Evolutionary conservation across 2,329 filamentous ascomycete species (phyloP).

Genomic region (Aspergillus costaricaensis): DNA sequence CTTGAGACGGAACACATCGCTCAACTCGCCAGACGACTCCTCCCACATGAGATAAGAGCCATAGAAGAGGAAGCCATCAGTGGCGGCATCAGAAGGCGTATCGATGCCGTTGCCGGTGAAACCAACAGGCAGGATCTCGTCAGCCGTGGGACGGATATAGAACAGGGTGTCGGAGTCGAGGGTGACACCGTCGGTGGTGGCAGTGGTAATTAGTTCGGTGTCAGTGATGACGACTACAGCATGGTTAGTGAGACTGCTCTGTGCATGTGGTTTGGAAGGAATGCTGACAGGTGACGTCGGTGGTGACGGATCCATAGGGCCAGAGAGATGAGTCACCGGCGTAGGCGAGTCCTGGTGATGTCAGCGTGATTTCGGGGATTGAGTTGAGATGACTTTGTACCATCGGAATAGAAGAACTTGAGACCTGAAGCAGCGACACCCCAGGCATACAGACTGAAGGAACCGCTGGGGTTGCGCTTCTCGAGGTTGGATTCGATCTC

Average conservation of each 20-base stretch:
- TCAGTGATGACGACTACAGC: background rate
- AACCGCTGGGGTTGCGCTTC: conserved; percentile 3
- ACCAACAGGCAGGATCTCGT: conserved; percentile 6
- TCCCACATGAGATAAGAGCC: conserved; percentile 8
- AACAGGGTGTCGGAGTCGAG: conserved; percentile 6
- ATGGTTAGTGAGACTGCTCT: background rate
- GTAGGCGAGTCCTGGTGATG: background rate
- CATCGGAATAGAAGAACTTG: conserved; percentile 10
- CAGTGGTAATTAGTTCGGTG: background rate
- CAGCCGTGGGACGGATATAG: conserved; percentile 1
- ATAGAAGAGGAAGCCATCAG: conserved; percentile 2
- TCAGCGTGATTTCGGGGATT: background rate
- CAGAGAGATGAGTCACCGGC: conserved; percentile 5
- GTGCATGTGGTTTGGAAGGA: background rate
- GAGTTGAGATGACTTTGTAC: background rate
- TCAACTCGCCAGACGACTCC: background rate
- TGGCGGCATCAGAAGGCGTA: background rate
- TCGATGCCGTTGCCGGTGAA: conserved; percentile 2
- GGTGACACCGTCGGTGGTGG: conserved; percentile 2
- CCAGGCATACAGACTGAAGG: conserved; percentile 7
- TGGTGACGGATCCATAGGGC: conserved; percentile 7
- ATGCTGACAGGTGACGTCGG: conserved; percentile 3
- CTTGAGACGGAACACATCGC: conserved; percentile 2
- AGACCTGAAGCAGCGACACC: background rate
- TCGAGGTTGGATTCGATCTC: background rate